These are phyloP conservation scores for Gloeostereum incarnatum DNA, from an alignment of 768 basidiomycete species.

Conservation along the genomic window DNA sequence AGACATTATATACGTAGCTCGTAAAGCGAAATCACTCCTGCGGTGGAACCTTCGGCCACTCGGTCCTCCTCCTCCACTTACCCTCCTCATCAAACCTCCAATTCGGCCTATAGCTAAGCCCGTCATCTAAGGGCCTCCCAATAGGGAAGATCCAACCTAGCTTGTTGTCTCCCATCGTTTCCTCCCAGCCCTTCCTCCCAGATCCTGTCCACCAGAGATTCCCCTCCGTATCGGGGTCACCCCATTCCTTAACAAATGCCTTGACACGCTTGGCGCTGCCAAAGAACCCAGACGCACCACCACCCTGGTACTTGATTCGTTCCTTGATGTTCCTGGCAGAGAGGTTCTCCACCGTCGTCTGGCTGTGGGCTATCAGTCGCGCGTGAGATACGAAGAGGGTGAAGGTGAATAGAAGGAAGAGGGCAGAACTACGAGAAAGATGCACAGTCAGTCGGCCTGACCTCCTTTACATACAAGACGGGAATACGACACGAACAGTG, in stretches of 20 bases:
- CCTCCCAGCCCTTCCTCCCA: slow-evolving; percentile 55
- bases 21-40: too few species aligned
- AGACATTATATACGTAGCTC: too few species aligned
- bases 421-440: slow-evolving; percentile 35
- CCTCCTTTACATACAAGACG: not conserved
- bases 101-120: slow-evolving; percentile 4
- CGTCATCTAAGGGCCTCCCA: not conserved
- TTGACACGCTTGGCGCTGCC: slow-evolving; percentile 24
- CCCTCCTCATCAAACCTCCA: slow-evolving; percentile 11
- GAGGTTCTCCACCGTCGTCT: slow-evolving; percentile 80
- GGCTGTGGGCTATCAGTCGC: slow-evolving; percentile 48
- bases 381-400: slow-evolving; percentile 51
- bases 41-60: slow-evolving; percentile 10
- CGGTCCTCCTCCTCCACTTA: slow-evolving; percentile 10
- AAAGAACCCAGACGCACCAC: slow-evolving; percentile 16
- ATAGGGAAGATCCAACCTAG: slow-evolving; percentile 55
- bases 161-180: slow-evolving; percentile 66
- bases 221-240: slow-evolving; percentile 61
- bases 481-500: slow-evolving; percentile 45
- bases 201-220: slow-evolving; percentile 84
- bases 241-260: slow-evolving; percentile 80
- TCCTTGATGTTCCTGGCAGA: slow-evolving; percentile 48
- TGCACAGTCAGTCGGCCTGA: not conserved
- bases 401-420: slow-evolving; percentile 67
- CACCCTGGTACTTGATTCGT: slow-evolving; percentile 36